Conservation (phyloP, 768 basidiomycete species). For the Chalciporus piperatus region DNA sequence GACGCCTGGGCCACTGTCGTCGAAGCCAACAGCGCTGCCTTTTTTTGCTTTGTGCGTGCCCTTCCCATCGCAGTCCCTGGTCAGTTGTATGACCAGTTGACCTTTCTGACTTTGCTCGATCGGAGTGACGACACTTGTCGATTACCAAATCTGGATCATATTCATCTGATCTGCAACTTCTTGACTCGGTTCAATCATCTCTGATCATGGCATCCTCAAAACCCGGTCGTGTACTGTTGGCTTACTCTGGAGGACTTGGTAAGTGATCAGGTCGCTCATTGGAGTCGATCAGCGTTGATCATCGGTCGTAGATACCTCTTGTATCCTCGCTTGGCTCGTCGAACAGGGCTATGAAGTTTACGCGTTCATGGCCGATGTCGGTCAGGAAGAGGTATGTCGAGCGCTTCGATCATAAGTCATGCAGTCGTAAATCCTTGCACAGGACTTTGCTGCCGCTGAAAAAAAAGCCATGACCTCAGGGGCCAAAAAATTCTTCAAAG, state of each 20-base stretch:
- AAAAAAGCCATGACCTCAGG: constrained; percentile 88
- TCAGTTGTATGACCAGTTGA: neutral
- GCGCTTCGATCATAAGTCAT: neutral
- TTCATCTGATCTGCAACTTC: neutral
- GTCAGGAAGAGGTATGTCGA: constrained; percentile 74
- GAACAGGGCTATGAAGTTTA: constrained; percentile 97
- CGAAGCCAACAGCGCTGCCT: constrained; percentile 17
- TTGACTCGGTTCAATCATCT: neutral
- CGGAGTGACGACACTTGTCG: neutral
- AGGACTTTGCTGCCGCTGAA: constrained; percentile 94
- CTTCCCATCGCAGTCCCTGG: constrained; percentile 45
- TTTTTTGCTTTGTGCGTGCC: constrained; percentile 44
- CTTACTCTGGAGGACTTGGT: constrained; percentile 99
- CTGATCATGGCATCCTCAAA: constrained; percentile 32
- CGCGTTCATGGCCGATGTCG: constrained; percentile 96
- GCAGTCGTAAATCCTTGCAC: constrained; percentile 7
- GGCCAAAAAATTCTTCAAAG: constrained; percentile 94
- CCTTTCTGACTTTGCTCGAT: neutral
- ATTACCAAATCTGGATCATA: neutral
- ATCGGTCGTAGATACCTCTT: constrained; percentile 73
- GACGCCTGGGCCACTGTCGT: constrained; percentile 5
- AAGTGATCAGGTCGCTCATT: constrained; percentile 28
- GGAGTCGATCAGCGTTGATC: no score
- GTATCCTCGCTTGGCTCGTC: constrained; percentile 98
- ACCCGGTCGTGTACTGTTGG: constrained; percentile 86